Evolutionary conservation across 768 basidiomycete genomes (phyloP), one percentile per base, ranked within the genome.

Genomic region (Butyriboletus loyo): DNA sequence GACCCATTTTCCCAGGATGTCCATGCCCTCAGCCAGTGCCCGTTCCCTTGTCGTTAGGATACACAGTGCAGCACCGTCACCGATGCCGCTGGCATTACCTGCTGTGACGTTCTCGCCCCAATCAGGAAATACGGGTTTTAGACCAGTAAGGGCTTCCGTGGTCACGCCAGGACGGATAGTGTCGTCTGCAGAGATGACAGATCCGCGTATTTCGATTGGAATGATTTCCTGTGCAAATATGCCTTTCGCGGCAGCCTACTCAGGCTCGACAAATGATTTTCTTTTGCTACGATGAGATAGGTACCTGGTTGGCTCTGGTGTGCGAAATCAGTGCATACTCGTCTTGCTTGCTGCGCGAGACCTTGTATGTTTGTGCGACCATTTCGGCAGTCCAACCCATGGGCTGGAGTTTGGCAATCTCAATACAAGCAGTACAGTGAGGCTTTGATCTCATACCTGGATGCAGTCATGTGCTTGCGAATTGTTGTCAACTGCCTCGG

Each of bases 301-400:
- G 21, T 58, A 85, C 87, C 72, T 81, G 76, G 41, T 72, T 78
- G 21, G 93, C 92, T 63, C 92, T 84, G 34, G 79, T 84, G 68
- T 95, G 94, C 8, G 92, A 95, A 47, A 89, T 82, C 47, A 91
- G 77, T 0, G 95, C 95, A 65, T 91, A 95, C 50, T 90, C 79
- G 67, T 98, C 96, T 70, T 98, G 95, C 60, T 79, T 85, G 64
- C 84, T 73, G 32, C 95, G 85, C 5, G 90, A 76, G 52, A 94
- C 70, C n/a, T 83, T 78, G 72, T 84, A 94, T 8, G 80, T 74
- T 61, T 85, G 69, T n/a, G 92, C 89, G 21, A 93, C 89, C 84
- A 89, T 85, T 69, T 94, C 92, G 5, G 89, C 89, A 1, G 92
- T 94, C 92, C 92, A 99, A 45, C 93, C 93, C 93, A 94, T 94